Evolutionary conservation across 257 asterid species (phyloP), one percentile per base, ranked within the genome.

Genomic region (Pogostemon cablin): DNA sequence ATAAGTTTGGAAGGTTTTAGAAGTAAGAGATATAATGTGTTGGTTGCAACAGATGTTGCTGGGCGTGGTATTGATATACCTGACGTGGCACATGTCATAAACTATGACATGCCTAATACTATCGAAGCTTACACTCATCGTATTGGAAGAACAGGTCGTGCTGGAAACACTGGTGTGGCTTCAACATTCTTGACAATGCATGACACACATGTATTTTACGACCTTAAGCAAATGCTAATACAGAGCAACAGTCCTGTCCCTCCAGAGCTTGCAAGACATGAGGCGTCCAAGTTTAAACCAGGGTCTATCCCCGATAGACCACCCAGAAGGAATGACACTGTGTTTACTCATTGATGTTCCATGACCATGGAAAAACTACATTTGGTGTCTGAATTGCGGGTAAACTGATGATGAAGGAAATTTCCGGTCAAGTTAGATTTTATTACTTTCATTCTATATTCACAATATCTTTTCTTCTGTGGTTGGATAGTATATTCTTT

Each of bases 31-130:
- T 85, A 61, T 52, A 83, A 76, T 75, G 86, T 85, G 9, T 74
- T 85, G 76, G 90, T 85, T 62, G 90, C 88, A 10, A 85, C 90
- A 7, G 86, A 85, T 43, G 88, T 85, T 5, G 88, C 88, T 32
- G 90, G 90, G n/a, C 90, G 90, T 75, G 90, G 88, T 46, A 85
- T 20, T 20, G 25, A 20, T 20, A 20, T 20, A 20, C 25, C 25
- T 20, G 25, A 20, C 25, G 25, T 20, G 25, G 25, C 25, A 0
- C 25, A 20, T 20, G 25, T 20, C 25, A 20, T 20, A 20, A 20
- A 20, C 25, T 20, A 20, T 20, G 25, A 20, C 25, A 20, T 20
- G 25, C 25, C 25, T 20, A 20, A 20, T 20, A 20, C 25, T 20
- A 20, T 20, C 25, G 25, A 20, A 20, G 25, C 25, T 20, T 20